Percentiles rank a stretch among this genome's conserved stretches.
Conservation (phyloP, 306 rosid species). For the Chamaecrista fasciculata region DNA sequence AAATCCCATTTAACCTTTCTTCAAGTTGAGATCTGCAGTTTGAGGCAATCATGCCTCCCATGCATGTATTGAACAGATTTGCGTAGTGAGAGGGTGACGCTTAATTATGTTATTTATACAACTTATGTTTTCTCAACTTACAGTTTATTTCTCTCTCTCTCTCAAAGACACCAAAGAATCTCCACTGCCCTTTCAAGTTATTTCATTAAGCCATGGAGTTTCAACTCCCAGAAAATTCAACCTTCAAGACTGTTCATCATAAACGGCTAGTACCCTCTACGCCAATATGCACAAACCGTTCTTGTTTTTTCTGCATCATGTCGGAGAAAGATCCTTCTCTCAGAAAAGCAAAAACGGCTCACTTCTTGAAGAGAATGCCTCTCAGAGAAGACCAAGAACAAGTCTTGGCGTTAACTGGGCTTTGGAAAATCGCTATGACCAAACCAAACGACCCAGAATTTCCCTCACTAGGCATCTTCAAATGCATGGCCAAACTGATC, state of each 20-base stretch:
- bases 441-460: constrained; percentile 66
- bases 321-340: constrained; percentile 44
- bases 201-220: background rate
- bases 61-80: too few species aligned
- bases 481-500: constrained; percentile 66
- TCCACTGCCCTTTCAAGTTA: background rate
- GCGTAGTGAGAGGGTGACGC: background rate
- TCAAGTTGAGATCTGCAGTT: constrained; percentile 13
- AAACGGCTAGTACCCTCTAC: constrained; percentile 4
- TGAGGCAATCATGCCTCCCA: constrained; percentile 41
- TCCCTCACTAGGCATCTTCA: constrained; percentile 61
- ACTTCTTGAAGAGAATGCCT: constrained; percentile 54
- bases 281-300: constrained; percentile 32
- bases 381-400: constrained; percentile 46
- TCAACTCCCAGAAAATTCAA: background rate
- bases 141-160: background rate
- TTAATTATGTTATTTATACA: background rate
- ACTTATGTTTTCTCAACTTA: background rate
- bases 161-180: too few species aligned
- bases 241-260: constrained; percentile 19
- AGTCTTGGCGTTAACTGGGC: constrained; percentile 46
- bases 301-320: constrained; percentile 70
- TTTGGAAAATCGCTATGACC: constrained; percentile 70
- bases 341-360: constrained; percentile 39
- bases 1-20: constrained; percentile 8